These are phyloP conservation scores for Punica granatum DNA, from an alignment of 345 rosid genomes.

Conservation along the genomic window DNA sequence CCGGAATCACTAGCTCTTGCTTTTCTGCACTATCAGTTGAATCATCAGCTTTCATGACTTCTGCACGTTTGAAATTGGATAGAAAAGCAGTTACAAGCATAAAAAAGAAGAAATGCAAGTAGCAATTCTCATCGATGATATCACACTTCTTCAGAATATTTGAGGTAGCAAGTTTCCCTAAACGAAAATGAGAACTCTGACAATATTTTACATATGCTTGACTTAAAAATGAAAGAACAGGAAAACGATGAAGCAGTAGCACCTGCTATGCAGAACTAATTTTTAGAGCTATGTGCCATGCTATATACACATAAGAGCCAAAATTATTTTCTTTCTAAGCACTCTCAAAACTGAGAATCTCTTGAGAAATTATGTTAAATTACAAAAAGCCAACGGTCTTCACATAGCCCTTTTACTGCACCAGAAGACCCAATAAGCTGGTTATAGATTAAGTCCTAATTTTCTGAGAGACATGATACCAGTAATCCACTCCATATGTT, in stretches of 20 bases:
- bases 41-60: background rate
- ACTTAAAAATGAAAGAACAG: background rate
- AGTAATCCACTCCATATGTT: background rate
- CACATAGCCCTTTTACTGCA: background rate
- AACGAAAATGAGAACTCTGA: background rate
- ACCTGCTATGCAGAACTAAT: background rate
- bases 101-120: constrained; percentile 7
- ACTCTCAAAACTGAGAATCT: background rate
- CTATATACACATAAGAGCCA: background rate
- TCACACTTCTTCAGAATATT: background rate
- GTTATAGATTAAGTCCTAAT: background rate
- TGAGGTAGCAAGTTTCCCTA: background rate
- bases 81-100: constrained; percentile 4
- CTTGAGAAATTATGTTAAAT: background rate
- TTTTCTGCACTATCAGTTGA: background rate
- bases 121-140: background rate
- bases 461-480: background rate
- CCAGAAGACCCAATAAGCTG: background rate
- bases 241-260: background rate
- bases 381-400: background rate
- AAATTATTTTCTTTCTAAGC: background rate
- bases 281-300: background rate
- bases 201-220: background rate
- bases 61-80: background rate
- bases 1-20: background rate